phyloP scores from a whole-genome alignment of 2,329 filamentous ascomycete species.

The Westerdykella sp. region DNA sequence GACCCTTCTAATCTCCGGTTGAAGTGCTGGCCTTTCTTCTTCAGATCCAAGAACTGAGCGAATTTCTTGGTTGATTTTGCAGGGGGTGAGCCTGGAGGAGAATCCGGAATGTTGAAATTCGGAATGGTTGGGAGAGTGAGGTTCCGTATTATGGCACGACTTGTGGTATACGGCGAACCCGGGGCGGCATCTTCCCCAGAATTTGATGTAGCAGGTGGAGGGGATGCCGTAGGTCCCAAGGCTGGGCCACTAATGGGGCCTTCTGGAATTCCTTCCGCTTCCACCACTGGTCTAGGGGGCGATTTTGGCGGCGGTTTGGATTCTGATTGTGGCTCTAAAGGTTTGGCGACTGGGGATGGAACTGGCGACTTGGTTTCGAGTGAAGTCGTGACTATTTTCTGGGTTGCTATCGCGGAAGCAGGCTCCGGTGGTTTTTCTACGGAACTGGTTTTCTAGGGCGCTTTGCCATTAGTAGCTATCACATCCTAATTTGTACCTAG shows the following conservation, averaged over 20 bases:
- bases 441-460: conserved; percentile 19
- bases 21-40: conserved; percentile 71
- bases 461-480: conserved; percentile 44
- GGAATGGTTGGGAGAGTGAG: conserved; percentile 68
- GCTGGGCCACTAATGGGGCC: conserved; percentile 16
- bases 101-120: conserved; percentile 68
- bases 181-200: conserved; percentile 18
- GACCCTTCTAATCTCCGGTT: conserved; percentile 66
- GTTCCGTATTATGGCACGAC: conserved; percentile 59
- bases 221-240: conserved; percentile 22
- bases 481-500: conserved; percentile 1
- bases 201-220: conserved; percentile 13
- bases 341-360: conserved; percentile 9
- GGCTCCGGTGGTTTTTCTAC: conserved; percentile 14
- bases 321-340: conserved; percentile 5
- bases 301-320: conserved; percentile 2
- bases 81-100: conserved; percentile 54
- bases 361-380: conserved; percentile 2
- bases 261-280: conserved; percentile 2
- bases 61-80: conserved; percentile 58
- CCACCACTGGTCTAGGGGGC: conserved; percentile 7
- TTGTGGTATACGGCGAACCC: conserved; percentile 61
- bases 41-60: conserved; percentile 67
- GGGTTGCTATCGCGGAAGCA: not conserved
- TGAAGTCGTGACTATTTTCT: not conserved